Evolutionary conservation across 345 rosid genomes (phyloP), one percentile per base, ranked within the genome.

Genomic region (Rhizophora mangle): DNA sequence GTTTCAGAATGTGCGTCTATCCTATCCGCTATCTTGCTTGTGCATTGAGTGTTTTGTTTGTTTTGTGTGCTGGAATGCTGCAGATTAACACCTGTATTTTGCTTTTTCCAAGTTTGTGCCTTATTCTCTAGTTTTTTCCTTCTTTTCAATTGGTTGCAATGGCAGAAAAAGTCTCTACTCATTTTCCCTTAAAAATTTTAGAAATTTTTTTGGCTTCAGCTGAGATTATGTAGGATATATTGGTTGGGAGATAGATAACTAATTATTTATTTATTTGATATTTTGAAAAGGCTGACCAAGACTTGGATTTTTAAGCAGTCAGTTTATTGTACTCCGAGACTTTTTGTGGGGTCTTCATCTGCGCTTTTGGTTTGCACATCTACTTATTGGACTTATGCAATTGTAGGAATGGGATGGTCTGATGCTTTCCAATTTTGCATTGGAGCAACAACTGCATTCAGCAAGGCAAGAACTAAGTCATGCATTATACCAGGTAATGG

Each of bases 381-480:
- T 78, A 54, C 60, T 53, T 71, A 19, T 55, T 13, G 24, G 47
- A 5, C 59, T 67, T 77, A 63, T 47, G 22, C 51, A 37, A 63
- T 74, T 79, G 9, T 79, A 94, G 97, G 98, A 94, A 81, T 94
- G 98, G 98, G 98, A 94, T 73, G 87, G 92, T 69, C 83, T 94
- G 74, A 91, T 91, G 98, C 83, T 94, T 64, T 88, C 99, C 37
- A 92, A 94, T 80, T 94, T 87, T 84, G 89, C 99, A 7, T 75
- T 92, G 87, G 99, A 94, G 81, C 97, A 94, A 79, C 99, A 94
- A 77, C 82, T 94, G 62, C 99, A 91, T 74, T 84, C 92, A 22
- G 97, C 99, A n/a, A 88, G 99, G 80, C 96, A 91, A 82, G 99
- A 94, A 83, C 85, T 94, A 68, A 94, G 97, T 75, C 97, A 94